Conservation (phyloP, 2,329 filamentous ascomycete species). For the Gliomastix tumulicola region DNA sequence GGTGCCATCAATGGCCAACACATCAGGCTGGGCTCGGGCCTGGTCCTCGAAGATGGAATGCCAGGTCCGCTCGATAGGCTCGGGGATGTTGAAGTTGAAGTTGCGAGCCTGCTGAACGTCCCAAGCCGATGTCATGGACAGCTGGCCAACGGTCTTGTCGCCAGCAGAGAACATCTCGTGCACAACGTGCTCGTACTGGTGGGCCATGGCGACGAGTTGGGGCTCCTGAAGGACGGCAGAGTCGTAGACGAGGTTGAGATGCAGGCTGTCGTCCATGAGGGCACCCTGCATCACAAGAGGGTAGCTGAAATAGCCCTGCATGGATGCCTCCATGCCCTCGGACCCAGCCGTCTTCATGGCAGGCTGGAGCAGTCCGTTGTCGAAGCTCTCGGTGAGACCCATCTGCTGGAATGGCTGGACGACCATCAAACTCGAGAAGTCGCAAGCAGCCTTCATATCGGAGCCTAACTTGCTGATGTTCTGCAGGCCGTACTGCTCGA, state of each 20-base stretch:
- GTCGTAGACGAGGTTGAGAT: constrained; percentile 2
- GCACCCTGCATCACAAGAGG: constrained; percentile 4
- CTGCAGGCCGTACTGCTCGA: constrained; percentile 7
- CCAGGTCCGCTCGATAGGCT: constrained; percentile 16
- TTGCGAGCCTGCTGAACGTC: constrained; percentile 12
- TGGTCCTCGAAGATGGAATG: constrained; percentile 29
- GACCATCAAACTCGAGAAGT: background rate
- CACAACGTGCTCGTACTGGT: background rate
- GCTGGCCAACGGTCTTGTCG: background rate
- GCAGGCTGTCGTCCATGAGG: background rate
- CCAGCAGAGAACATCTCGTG: background rate
- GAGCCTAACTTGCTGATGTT: constrained; percentile 7
- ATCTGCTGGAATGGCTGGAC: constrained; percentile 1
- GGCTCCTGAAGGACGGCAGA: background rate
- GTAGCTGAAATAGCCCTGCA: constrained; percentile 7
- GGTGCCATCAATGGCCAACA: constrained; percentile 32
- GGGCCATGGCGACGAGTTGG: background rate
- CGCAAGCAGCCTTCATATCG: constrained; percentile 4
- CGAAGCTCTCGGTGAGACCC: no score
- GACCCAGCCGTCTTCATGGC: no score
- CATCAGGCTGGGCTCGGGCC: constrained; percentile 18
- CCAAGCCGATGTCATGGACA: background rate
- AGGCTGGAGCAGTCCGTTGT: no score
- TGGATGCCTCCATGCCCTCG: background rate
- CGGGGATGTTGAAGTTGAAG: constrained; percentile 11